Percentiles rank a stretch among this genome's conserved stretches.
Conservation (phyloP, 192 early-diverging fungal genomes). For the Dissophora globulifera region DNA sequence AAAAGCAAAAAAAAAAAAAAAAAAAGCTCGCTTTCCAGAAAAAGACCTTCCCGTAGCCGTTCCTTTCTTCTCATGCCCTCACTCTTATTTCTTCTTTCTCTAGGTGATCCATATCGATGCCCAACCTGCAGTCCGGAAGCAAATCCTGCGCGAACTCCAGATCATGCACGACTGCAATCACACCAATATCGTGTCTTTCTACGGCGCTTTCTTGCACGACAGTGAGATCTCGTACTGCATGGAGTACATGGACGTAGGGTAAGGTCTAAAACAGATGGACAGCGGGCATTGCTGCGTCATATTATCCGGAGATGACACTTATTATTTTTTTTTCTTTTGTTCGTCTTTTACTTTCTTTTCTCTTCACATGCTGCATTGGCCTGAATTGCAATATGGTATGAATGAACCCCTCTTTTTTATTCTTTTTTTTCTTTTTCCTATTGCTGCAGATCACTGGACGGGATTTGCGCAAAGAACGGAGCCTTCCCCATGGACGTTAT, state of each 20-base stretch:
- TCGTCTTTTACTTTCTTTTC: background rate
- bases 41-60: background rate
- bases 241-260: slow-evolving; percentile 97
- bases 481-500: slow-evolving; percentile 90
- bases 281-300: no score
- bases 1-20: no score
- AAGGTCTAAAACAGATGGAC: no score
- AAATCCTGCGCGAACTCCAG: slow-evolving; percentile 94
- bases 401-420: no score
- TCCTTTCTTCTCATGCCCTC: background rate
- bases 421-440: background rate
- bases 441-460: slow-evolving; percentile 77
- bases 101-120: slow-evolving; percentile 65
- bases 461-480: slow-evolving; percentile 91
- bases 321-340: background rate
- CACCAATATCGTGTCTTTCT: slow-evolving; percentile 96
- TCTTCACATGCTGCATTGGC: background rate
- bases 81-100: background rate
- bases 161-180: slow-evolving; percentile 96
- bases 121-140: slow-evolving; percentile 79
- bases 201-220: slow-evolving; percentile 92
- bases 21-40: background rate
- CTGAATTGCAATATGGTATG: no score
- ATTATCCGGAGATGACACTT: no score
- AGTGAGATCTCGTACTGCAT: slow-evolving; percentile 94